Base-by-base conservation (phyloP, 202 grass and related monocot genomes). In the Setaria italica region DNA sequence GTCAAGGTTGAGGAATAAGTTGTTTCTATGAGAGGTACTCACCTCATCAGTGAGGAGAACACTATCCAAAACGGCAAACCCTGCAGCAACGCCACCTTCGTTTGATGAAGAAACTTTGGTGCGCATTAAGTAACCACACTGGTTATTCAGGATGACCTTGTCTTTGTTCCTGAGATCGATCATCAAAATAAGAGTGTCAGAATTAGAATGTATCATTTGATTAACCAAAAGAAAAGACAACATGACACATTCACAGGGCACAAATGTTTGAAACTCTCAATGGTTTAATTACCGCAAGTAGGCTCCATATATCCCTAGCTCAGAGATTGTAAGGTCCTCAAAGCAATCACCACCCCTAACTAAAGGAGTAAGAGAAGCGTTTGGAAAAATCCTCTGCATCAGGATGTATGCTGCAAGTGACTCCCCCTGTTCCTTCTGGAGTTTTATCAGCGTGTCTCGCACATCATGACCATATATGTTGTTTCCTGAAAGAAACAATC, bases 51-150 rank as follows among this genome's bases (percentile, higher is more conserved):
- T 98, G 51, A 95, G 93, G 82, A 88, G 74, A 66, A 95, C 68
- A 82, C 96, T 94, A 60, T 98, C 93, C 76, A 98, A 81, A 73
- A 98, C 96, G 50, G 96, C 93, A 91, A 92, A 98, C 50, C 96
- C 96, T 82, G 96, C 88, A 42, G 96, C 96, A 78, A 98, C 96
- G 16, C 96, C 96, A 57, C 96, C 96, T 87, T 98, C 96, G 43
- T 98, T 92, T 77, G 96, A 98, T 63, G 96, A 95, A 75, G 96
- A 94, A 87, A 98, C 91, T 79, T 92, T 98, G 54, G 96, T 98
- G 54, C 96, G 91, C 93, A 95, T 95, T 70, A 98, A 82, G 84
- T 95, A 95, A 46, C 96, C 96, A 83, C 84, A 85, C 72, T 86
- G 87, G 58, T 89, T 78, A 62, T 98, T 98, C 51, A 98, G 63